Percentiles rank a stretch among this genome's conserved stretches.
Evolutionary conservation across 305 asterid species (phyloP).

Genomic region (Fraxinus sp.): DNA sequence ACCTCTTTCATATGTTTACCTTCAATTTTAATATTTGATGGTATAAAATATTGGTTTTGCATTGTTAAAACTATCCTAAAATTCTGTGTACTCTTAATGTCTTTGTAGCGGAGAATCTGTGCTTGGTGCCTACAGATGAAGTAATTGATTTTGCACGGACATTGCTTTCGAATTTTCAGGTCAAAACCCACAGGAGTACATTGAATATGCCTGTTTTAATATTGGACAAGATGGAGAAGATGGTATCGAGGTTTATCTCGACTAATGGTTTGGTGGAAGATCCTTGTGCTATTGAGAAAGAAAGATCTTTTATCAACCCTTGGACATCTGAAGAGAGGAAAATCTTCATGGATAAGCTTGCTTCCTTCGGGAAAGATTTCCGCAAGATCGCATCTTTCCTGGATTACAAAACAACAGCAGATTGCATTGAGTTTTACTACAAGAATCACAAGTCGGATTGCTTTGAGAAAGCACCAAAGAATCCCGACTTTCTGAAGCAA

Average conservation of each 20-base stretch:
- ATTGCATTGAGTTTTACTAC: conserved; percentile 91
- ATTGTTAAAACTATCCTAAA: conserved; percentile 21
- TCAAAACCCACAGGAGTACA: conserved; percentile 60
- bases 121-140: conserved; percentile 58
- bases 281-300: conserved; percentile 76
- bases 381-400: conserved; percentile 72
- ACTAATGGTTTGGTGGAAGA: conserved; percentile 84
- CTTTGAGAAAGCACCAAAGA: conserved; percentile 68
- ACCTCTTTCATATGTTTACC: background rate
- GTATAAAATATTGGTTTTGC: conserved; percentile 15
- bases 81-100: conserved; percentile 11
- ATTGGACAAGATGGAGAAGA: conserved; percentile 63
- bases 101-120: conserved; percentile 61
- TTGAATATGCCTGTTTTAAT: conserved; percentile 85
- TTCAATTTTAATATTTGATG: background rate
- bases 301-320: conserved; percentile 64
- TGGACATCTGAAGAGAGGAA: conserved; percentile 82
- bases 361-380: conserved; percentile 72
- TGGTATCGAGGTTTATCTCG: conserved; percentile 62
- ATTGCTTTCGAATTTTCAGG: conserved; percentile 53
- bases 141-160: conserved; percentile 42
- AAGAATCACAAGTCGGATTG: conserved; percentile 87
- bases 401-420: conserved; percentile 81
- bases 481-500: conserved; percentile 55
- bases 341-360: conserved; percentile 75